A percentile compares a stretch with the other conserved stretches of the same genome.
Evolutionary conservation across 2,329 filamentous ascomycete species (phyloP).

Genomic region (Trichoderma hamatum): DNA sequence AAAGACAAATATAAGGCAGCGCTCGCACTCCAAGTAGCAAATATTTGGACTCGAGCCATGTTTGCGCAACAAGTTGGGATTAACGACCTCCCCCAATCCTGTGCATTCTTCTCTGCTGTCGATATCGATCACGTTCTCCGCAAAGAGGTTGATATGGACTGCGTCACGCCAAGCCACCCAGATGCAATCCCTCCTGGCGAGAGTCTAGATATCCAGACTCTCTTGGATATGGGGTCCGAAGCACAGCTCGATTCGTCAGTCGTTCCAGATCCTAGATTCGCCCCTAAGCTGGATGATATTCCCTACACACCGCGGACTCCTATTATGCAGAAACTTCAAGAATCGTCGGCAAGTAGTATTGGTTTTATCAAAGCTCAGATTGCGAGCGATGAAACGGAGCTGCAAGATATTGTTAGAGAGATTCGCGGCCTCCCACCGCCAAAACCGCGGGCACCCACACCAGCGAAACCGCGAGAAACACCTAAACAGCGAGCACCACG

Average conservation of each 20-base stretch:
- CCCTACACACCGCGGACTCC: slow-evolving; percentile 71
- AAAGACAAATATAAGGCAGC: slow-evolving; percentile 86
- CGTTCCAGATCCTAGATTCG: slow-evolving; percentile 52
- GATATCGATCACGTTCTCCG: slow-evolving; percentile 95
- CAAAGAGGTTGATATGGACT: slow-evolving; percentile 98
- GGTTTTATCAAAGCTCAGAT: slow-evolving; percentile 86
- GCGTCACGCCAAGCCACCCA: slow-evolving; percentile 84
- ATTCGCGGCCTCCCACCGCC: slow-evolving; percentile 45
- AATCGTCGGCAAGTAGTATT: slow-evolving; percentile 49
- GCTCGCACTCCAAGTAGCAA: slow-evolving; percentile 90
- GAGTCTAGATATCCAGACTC: slow-evolving; percentile 76
- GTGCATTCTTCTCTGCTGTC: slow-evolving; percentile 93
- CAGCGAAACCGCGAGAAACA: slow-evolving; percentile 32
- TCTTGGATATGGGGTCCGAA: slow-evolving; percentile 71
- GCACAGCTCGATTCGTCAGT: slow-evolving; percentile 71
- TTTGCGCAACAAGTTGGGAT: slow-evolving; percentile 97
- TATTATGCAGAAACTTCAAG: slow-evolving; percentile 75
- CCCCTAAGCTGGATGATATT: slow-evolving; percentile 65
- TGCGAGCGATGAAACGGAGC: slow-evolving; percentile 69
- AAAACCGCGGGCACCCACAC: slow-evolving; percentile 43
- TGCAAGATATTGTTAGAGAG: slow-evolving; percentile 71
- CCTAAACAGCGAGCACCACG: slow-evolving; percentile 29
- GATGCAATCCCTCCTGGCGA: slow-evolving; percentile 81
- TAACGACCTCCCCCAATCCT: slow-evolving; percentile 88
- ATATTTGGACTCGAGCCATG: slow-evolving; percentile 96